Base-by-base conservation (phyloP, 768 basidiomycete genomes). In the Lepiota venenata region DNA sequence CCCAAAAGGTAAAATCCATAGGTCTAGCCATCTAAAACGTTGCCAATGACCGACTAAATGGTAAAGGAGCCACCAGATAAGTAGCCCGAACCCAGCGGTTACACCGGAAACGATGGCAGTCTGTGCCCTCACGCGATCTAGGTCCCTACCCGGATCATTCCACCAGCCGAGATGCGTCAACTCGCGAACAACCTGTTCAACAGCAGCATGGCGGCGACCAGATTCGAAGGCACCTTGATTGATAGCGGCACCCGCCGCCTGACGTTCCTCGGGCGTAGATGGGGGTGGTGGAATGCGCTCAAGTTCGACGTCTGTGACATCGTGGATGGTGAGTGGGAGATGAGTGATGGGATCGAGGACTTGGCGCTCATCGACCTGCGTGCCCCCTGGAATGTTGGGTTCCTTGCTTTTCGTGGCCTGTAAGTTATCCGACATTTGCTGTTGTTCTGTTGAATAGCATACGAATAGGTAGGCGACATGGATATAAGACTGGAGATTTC, bases 331-430 rank as follows among this genome's bases (percentile, higher is more conserved):
- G 4, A 74, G 52, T 6, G 65, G 68, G 1, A 69, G 62, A 52
- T 74, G 72, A 16, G 75, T 76, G 38, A 76, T 64, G 15, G 75
- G 75, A 56, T 76, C 75, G 0, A 68, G 70, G 14, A 76, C 73
- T 50, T 62, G 50, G 11, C 65, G 64, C 39, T 65, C 61, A 50
- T 62, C 73, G 65, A 11, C 32, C 32, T 32, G 32, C 32, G 32
- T 9, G 8, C 8, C 9, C 8, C 9, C 32, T 32, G 32, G 32
- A 8, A 32, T 32, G 32, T 32, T 32, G 32, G 32, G 32, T 9
- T 32, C 32, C 32, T 3, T 32, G 32, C 32, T 32, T 32, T 2
- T 25, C 2, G 25, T 25, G 25, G 25, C 5, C 25, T 25, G 25
- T 25, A 5, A 5, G 25, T 25, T 25, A 2, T 25, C 25, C 5